Evolutionary conservation across 129 eudicot genomes (phyloP).

Genomic region (Cynara cardunculus): DNA sequence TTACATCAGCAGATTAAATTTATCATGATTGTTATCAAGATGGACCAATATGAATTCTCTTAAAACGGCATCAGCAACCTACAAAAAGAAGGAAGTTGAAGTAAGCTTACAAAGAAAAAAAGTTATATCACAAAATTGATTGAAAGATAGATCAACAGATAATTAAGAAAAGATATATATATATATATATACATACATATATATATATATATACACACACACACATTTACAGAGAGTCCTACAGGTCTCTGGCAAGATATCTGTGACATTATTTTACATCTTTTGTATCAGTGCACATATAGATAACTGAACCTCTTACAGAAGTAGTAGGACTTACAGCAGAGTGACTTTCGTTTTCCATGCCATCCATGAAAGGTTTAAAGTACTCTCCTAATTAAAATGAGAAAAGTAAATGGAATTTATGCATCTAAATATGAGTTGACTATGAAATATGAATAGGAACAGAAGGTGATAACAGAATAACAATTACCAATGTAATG

Average conservation of each 20-base stretch:
- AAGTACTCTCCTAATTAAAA: constrained; percentile 67
- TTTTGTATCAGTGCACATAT: background rate
- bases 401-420: constrained; percentile 5
- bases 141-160: background rate
- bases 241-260: no score
- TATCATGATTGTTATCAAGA: constrained; percentile 81
- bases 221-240: background rate
- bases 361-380: constrained; percentile 65
- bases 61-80: constrained; percentile 84
- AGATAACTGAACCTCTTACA: background rate
- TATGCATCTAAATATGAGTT: background rate
- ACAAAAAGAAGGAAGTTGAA: constrained; percentile 13
- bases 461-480: background rate
- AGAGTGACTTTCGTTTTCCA: constrained; percentile 55
- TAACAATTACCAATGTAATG: constrained; percentile 65
- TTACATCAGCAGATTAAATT: constrained; percentile 86
- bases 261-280: no score
- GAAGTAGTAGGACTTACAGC: constrained; percentile 42
- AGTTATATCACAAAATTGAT: background rate
- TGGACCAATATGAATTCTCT: constrained; percentile 81
- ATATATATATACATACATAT: no score
- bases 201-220: background rate
- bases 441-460: background rate
- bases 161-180: background rate
- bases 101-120: background rate